Conservation (phyloP, 164 flowering plant species). For the Vitis rotundifolia region DNA sequence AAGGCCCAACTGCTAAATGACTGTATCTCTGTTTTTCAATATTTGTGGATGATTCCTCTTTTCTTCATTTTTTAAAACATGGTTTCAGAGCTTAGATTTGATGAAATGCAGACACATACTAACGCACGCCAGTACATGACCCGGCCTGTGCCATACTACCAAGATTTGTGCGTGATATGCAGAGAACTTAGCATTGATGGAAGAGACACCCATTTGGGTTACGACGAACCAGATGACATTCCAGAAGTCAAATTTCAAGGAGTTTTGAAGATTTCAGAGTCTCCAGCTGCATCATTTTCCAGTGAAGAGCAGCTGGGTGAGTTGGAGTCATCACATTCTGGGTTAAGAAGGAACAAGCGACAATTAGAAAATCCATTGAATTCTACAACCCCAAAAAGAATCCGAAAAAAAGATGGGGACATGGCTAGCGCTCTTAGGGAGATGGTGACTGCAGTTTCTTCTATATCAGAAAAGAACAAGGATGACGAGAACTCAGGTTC, state of each 20-base stretch:
- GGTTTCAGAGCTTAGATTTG: not conserved
- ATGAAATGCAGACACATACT: conserved; percentile 45
- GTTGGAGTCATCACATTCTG: conserved; percentile 14
- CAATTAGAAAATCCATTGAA: conserved; percentile 13
- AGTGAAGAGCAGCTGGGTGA: conserved; percentile 16
- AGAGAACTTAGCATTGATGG: conserved; percentile 31
- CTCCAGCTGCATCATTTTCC: conserved; percentile 23
- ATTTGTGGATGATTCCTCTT: not conserved
- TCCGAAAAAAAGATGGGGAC: conserved; percentile 22
- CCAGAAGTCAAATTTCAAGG: not conserved
- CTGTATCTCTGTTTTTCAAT: not conserved
- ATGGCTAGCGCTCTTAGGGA: conserved; percentile 26
- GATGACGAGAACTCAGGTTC: conserved; percentile 24
- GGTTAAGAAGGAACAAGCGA: conserved; percentile 23
- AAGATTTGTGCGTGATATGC: conserved; percentile 52
- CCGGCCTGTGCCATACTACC: conserved; percentile 56
- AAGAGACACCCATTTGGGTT: conserved; percentile 23
- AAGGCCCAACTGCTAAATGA: too few species aligned
- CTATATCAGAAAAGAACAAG: conserved; percentile 27
- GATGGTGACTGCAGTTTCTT: conserved; percentile 34
- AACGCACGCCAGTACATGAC: conserved; percentile 69
- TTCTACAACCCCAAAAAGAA: conserved; percentile 18
- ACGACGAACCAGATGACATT: conserved; percentile 19
- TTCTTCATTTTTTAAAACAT: not conserved
- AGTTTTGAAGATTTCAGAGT: conserved; percentile 7